Base-by-base conservation (phyloP, 2,329 filamentous ascomycete genomes). In the Pseudogymnoascus sp. region DNA sequence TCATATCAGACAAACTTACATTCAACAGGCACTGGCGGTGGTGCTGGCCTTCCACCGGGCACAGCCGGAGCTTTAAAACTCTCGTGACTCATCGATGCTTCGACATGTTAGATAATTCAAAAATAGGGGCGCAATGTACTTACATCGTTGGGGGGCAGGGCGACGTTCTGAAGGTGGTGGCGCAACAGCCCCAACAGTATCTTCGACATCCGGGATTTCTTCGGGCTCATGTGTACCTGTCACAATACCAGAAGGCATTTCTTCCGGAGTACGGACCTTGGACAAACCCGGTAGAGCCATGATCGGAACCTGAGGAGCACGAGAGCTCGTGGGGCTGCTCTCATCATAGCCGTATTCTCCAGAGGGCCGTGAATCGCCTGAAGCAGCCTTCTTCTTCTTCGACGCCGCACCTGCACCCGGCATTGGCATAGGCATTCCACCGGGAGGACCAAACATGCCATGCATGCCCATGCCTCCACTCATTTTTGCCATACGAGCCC, bases 401-500 rank as follows among this genome's bases (percentile, higher is more conserved):
- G 86, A 86, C 72, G 81, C 85, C 42, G 79, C 77, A 8, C 78
- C 74, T 7, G 78, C 70, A 31, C 78, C 72, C n/a, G 77, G 75
- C 4, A 76, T 77, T 64, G 82, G 78, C 77, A 89, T 82, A 14
- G 87, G 83, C 73, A 91, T 84, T 65, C 85, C 86, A 38, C 83
- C 84, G 37, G 87, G 85, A 18, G 84, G 83, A 16, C 90, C 91
- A 74, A 96, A 96, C 87, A 97, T 95, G 70, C 91, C 91, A 73
- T 91, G 87, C 89, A 97, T 96, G 56, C 91, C 91, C 91, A 96
- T 96, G 21, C 93, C 93, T 63, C 93, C 93, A 69, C 93, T 96
- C 89, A 99, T 95, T 78, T 96, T 97, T 53, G 95, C 95, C 91
- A 99, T 99, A 70, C 95, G 87, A 66, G 95, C 92, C 65, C 95